A percentile compares a stretch with the other conserved stretches of the same genome.
These are phyloP conservation scores for Prillingera fragicola DNA, from an alignment of 1,284 basidiomycete genomes.

Conservation along the genomic window DNA sequence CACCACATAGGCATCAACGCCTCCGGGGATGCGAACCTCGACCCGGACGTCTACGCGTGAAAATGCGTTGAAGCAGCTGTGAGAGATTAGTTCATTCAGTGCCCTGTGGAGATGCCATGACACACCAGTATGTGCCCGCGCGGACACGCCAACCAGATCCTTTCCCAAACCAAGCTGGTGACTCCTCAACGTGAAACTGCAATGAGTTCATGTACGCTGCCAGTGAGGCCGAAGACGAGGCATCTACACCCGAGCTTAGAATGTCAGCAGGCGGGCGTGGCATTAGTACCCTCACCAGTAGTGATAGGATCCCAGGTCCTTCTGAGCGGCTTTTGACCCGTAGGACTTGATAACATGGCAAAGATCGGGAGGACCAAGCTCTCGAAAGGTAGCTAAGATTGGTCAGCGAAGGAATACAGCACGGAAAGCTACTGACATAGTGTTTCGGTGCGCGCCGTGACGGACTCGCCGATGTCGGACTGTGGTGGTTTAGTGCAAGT, in stretches of 20 bases:
- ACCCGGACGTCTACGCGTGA: conserved; percentile 94
- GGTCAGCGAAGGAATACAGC: conserved; percentile 3
- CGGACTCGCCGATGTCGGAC: conserved; percentile 84
- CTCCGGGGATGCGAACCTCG: conserved; percentile 96
- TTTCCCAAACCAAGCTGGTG: conserved; percentile 86
- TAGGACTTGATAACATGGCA: conserved; percentile 93
- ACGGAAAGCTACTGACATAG: conserved; percentile 65
- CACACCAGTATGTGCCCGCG: conserved; percentile 89
- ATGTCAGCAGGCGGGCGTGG: neutral
- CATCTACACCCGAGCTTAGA: conserved; percentile 83
- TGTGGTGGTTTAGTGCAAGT: conserved; percentile 41
- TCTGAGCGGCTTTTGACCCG: conserved; percentile 65
- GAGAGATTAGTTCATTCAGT: neutral
- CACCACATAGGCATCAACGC: conserved; percentile 89
- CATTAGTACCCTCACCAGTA: conserved; percentile 51
- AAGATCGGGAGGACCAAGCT: conserved; percentile 93
- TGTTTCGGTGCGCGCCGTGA: conserved; percentile 85
- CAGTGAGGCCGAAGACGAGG: conserved; percentile 91
- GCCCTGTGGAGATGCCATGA: conserved; percentile 7
- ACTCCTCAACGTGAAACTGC: conserved; percentile 89
- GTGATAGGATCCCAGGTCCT: conserved; percentile 91
- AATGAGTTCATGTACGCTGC: conserved; percentile 98
- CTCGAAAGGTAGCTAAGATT: conserved; percentile 75
- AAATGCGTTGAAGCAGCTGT: conserved; percentile 95
- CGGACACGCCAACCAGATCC: conserved; percentile 83